These are phyloP conservation scores for Apiospora kogelbergensis DNA, from an alignment of 2,329 filamentous ascomycete genomes.

Conservation along the genomic window DNA sequence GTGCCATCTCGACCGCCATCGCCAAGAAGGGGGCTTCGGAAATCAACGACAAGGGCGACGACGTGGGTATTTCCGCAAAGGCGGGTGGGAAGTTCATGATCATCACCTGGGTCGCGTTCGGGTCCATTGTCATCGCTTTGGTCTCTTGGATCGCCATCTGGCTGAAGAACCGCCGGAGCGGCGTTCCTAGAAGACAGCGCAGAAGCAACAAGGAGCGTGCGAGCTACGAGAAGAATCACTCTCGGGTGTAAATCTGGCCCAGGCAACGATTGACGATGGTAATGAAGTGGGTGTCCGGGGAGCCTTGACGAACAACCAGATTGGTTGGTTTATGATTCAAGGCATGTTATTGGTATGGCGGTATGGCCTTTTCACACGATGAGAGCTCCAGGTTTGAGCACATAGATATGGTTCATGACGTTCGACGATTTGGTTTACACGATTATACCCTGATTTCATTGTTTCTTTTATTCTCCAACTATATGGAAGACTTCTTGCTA, in stretches of 20 bases:
- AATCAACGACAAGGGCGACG: conserved; percentile 43
- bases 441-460: neutral
- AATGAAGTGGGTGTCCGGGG: neutral
- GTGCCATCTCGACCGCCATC: conserved; percentile 42
- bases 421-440: neutral
- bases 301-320: neutral
- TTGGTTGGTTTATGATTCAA: neutral
- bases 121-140: conserved; percentile 39
- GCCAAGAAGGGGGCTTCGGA: conserved; percentile 39
- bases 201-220: neutral
- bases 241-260: neutral
- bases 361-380: neutral
- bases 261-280: neutral
- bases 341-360: neutral
- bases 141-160: conserved; percentile 40
- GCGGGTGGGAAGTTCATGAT: conserved; percentile 44
- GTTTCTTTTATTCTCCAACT: neutral
- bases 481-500: neutral
- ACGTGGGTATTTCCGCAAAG: conserved; percentile 44
- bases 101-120: conserved; percentile 48
- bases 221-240: neutral
- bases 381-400: neutral
- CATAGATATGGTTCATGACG: neutral
- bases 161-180: neutral
- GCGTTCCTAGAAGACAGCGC: neutral